A percentile compares a stretch with the other conserved stretches of the same genome.
phyloP scores from a whole-genome alignment of 768 basidiomycete species.

The Russula griseocarnosa region DNA sequence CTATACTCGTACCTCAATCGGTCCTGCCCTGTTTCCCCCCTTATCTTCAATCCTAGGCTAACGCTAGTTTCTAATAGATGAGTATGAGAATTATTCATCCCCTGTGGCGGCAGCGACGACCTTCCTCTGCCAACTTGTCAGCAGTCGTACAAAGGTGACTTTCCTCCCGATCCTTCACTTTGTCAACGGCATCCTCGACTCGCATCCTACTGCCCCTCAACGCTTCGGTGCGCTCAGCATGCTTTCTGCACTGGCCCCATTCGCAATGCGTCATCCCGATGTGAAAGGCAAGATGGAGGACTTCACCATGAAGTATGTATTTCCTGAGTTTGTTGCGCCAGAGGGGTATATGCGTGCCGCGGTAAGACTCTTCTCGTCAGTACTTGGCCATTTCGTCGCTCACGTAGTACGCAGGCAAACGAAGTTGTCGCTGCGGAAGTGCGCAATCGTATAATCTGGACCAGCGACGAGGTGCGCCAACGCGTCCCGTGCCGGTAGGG shows the following conservation, averaged over 20 bases:
- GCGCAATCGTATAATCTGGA: slow-evolving; percentile 66
- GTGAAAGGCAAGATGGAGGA: slow-evolving; percentile 73
- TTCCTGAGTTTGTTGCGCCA: slow-evolving; percentile 60
- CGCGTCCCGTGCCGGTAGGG: background rate
- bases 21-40: slow-evolving; percentile 30
- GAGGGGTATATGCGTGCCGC: slow-evolving; percentile 77
- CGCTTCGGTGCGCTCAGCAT: slow-evolving; percentile 85
- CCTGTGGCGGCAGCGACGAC: slow-evolving; percentile 76
- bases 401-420: slow-evolving; percentile 53
- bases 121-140: slow-evolving; percentile 74
- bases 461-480: slow-evolving; percentile 51
- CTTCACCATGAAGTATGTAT: slow-evolving; percentile 69
- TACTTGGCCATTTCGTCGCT: background rate
- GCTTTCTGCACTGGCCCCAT: slow-evolving; percentile 66
- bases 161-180: slow-evolving; percentile 78
- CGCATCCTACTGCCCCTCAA: slow-evolving; percentile 59
- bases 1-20: slow-evolving; percentile 70
- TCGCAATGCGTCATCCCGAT: slow-evolving; percentile 82
- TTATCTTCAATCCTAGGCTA: slow-evolving; percentile 13
- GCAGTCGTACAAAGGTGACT: slow-evolving; percentile 74
- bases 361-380: slow-evolving; percentile 41
- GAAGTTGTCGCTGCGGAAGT: slow-evolving; percentile 75
- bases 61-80: slow-evolving; percentile 49
- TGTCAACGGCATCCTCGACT: slow-evolving; percentile 67
- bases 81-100: slow-evolving; percentile 73